Evolutionary conservation across 805 yeast species (phyloP).

Genomic region (Metschnikowia drakensbergensis): DNA sequence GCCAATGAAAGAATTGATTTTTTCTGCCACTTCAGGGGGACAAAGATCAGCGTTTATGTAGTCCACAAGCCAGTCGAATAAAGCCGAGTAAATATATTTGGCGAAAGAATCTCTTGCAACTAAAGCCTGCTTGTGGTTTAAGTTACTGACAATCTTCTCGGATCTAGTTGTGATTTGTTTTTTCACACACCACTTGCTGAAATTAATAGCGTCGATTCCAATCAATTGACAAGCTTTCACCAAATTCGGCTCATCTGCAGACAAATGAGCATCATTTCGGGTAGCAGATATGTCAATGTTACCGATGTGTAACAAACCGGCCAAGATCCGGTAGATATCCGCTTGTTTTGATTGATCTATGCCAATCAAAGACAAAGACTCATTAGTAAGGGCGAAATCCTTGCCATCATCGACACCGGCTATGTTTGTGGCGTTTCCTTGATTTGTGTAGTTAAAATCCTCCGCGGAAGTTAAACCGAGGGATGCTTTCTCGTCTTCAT

Average conservation of each 20-base stretch:
- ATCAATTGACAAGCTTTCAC: constrained; percentile 78
- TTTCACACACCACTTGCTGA: constrained; percentile 89
- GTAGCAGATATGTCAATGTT: constrained; percentile 84
- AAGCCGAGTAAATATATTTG: constrained; percentile 84
- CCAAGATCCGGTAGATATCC: constrained; percentile 71
- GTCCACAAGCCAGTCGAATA: constrained; percentile 93
- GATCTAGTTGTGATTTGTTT: constrained; percentile 90
- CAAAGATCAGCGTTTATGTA: constrained; percentile 80
- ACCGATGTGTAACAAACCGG: constrained; percentile 90
- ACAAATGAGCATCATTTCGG: constrained; percentile 73
- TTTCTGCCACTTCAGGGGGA: constrained; percentile 59
- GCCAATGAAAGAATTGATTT: constrained; percentile 78
- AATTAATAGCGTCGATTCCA: constrained; percentile 67
- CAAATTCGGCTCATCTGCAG: constrained; percentile 83
- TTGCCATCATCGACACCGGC: constrained; percentile 76
- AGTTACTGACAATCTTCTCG: constrained; percentile 82
- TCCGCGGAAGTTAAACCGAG: constrained; percentile 61
- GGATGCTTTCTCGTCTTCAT: constrained; percentile 48
- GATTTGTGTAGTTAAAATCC: constrained; percentile 79
- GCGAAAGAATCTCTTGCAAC: constrained; percentile 98
- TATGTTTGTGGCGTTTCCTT: constrained; percentile 75
- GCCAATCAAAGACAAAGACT: constrained; percentile 78
- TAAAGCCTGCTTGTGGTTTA: constrained; percentile 76
- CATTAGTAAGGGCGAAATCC: constrained; percentile 73
- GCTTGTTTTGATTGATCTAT: constrained; percentile 55